Evolutionary conservation across 768 basidiomycete genomes (phyloP).

Genomic region (Serendipita vermifera): DNA sequence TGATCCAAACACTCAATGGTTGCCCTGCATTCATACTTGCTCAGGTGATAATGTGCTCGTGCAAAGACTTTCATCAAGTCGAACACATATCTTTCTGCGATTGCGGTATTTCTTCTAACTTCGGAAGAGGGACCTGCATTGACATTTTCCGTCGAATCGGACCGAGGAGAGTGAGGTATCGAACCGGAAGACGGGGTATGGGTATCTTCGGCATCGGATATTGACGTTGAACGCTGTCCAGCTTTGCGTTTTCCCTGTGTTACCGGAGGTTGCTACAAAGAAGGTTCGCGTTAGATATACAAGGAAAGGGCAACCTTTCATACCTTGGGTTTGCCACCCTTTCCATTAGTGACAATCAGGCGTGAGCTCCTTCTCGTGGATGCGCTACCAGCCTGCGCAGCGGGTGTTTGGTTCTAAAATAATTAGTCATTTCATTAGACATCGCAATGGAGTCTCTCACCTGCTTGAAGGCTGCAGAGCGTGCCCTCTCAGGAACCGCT

Average conservation of each 20-base stretch:
- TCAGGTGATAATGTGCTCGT: slow-evolving; percentile 58
- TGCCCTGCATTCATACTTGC: slow-evolving; percentile 59
- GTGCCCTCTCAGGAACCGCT: too few relatives aligned
- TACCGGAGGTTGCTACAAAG: slow-evolving; percentile 25
- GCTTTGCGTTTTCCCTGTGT: slow-evolving; percentile 42
- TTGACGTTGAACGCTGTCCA: slow-evolving; percentile 45
- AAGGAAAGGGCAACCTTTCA: slow-evolving; percentile 37
- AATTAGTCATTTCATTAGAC: too few relatives aligned
- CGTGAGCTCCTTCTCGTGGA: slow-evolving; percentile 4
- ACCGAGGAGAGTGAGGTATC: slow-evolving; percentile 44
- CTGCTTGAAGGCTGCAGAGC: too few relatives aligned
- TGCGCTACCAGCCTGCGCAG: too few relatives aligned
- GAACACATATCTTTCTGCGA: slow-evolving; percentile 42
- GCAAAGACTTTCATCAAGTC: slow-evolving; percentile 72
- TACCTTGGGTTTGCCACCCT: too few relatives aligned
- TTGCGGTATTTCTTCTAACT: neutral
- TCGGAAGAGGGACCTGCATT: neutral
- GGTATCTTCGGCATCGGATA: slow-evolving; percentile 57
- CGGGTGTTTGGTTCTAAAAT: too few relatives aligned
- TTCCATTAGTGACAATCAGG: slow-evolving; percentile 10
- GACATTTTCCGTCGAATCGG: slow-evolving; percentile 27
- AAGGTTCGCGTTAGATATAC: too few relatives aligned
- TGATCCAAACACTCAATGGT: slow-evolving; percentile 66
- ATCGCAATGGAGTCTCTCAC: too few relatives aligned
- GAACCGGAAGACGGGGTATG: slow-evolving; percentile 49